Percentiles rank a stretch among this genome's conserved stretches.
These are phyloP conservation scores for Sporothrix dimorphospora DNA, from an alignment of 2,329 filamentous ascomycete genomes.

Conservation along the genomic window DNA sequence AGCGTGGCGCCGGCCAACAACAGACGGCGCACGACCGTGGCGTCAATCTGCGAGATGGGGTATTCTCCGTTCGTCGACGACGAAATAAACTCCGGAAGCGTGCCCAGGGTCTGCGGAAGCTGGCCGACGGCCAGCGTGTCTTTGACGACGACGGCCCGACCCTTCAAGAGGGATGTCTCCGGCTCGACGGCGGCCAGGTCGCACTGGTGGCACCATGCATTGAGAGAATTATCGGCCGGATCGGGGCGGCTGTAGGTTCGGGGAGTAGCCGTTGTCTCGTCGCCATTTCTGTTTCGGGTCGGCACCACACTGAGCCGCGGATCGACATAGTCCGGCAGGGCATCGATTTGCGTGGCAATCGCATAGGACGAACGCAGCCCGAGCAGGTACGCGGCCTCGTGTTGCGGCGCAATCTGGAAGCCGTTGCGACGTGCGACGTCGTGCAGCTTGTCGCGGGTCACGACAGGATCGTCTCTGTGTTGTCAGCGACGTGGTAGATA, in stretches of 20 bases:
- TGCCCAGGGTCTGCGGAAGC: constrained; percentile 58
- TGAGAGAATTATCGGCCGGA: constrained; percentile 38
- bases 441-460: neutral
- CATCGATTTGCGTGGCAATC: constrained; percentile 36
- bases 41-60: constrained; percentile 68
- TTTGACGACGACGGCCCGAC: constrained; percentile 73
- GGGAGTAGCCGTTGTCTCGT: neutral
- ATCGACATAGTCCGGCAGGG: constrained; percentile 38
- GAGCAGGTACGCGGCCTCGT: constrained; percentile 38
- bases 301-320: constrained; percentile 33
- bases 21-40: constrained; percentile 39
- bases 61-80: constrained; percentile 50
- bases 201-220: constrained; percentile 43
- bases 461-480: neutral
- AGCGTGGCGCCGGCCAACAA: constrained; percentile 69
- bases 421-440: constrained; percentile 16
- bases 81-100: constrained; percentile 45
- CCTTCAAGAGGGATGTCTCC: constrained; percentile 58
- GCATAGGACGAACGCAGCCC: constrained; percentile 36
- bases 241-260: constrained; percentile 36
- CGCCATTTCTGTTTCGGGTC: neutral
- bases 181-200: constrained; percentile 34
- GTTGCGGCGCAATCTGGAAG: constrained; percentile 32
- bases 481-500: neutral
- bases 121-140: constrained; percentile 75